phyloP scores from a whole-genome alignment of 2,329 filamentous ascomycete species.

The Nannizziopsis arthrosporioides region DNA sequence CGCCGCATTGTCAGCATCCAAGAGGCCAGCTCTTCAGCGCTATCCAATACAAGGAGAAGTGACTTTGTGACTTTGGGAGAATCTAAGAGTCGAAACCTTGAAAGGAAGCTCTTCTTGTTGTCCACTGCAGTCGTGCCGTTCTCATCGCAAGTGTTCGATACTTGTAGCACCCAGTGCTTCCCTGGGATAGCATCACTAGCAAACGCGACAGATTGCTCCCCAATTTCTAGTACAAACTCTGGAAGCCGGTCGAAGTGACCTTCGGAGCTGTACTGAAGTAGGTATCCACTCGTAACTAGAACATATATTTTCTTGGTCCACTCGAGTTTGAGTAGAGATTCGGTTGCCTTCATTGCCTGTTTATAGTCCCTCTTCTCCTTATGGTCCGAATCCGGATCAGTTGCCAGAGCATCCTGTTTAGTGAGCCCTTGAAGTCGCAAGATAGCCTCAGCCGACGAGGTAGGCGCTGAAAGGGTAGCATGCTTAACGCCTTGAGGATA shows the following conservation, averaged over 20 bases:
- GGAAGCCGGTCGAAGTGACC: constrained; percentile 37
- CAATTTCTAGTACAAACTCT: constrained; percentile 38
- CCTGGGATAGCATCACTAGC: constrained; percentile 40
- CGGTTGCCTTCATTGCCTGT: constrained; percentile 22
- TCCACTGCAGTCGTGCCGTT: constrained; percentile 22
- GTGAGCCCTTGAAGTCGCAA: constrained; percentile 39
- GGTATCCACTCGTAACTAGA: constrained; percentile 34
- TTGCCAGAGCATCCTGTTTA: constrained; percentile 15
- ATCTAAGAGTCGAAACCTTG: constrained; percentile 30
- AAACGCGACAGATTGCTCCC: constrained; percentile 37
- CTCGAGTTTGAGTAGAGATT: constrained; percentile 29
- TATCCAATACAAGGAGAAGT: constrained; percentile 35
- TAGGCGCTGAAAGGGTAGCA: constrained; percentile 55
- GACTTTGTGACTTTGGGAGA: constrained; percentile 27
- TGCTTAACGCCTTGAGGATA: constrained; percentile 75
- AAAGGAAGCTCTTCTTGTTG: constrained; percentile 27
- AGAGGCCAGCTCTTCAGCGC: constrained; percentile 34
- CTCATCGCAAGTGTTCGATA: constrained; percentile 30
- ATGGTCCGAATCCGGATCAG: constrained; percentile 5
- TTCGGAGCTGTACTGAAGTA: constrained; percentile 37
- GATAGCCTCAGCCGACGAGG: constrained; percentile 56
- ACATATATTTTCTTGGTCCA: constrained; percentile 38
- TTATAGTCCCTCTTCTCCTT: constrained; percentile 17
- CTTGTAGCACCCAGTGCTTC: constrained; percentile 39
- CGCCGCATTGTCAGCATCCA: constrained; percentile 37